phyloP scores from a whole-genome alignment of 176 grass and related monocot species.

The Tillandsia leiboldiana region DNA sequence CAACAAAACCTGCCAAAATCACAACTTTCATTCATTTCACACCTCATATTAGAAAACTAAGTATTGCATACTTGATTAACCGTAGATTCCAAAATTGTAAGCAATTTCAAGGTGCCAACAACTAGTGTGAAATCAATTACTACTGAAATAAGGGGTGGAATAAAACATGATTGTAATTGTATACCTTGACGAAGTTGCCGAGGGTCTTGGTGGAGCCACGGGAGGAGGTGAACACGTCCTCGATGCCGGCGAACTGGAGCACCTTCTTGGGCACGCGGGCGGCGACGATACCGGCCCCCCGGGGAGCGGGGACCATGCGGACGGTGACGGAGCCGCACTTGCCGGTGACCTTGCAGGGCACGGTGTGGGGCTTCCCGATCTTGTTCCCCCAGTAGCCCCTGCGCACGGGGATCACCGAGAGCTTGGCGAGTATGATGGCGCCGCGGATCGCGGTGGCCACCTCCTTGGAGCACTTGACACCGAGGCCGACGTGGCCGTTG shows the following conservation, averaged over 20 bases:
- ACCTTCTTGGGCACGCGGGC: slow-evolving; percentile 81
- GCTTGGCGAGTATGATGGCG: slow-evolving; percentile 82
- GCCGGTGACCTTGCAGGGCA: slow-evolving; percentile 84
- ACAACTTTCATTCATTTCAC: too few relatives aligned
- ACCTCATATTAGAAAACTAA: too few relatives aligned
- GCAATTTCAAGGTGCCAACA: too few relatives aligned
- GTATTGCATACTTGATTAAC: too few relatives aligned
- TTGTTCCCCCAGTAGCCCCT: slow-evolving; percentile 92
- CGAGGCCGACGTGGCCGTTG: slow-evolving; percentile 76
- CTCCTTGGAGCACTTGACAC: slow-evolving; percentile 90
- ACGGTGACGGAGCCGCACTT: slow-evolving; percentile 83
- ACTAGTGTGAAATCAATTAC: too few relatives aligned
- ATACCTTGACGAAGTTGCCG: slow-evolving; percentile 85
- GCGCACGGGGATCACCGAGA: slow-evolving; percentile 62
- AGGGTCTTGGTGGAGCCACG: slow-evolving; percentile 72
- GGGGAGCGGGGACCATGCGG: slow-evolving; percentile 71
- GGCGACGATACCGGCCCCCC: slow-evolving; percentile 57
- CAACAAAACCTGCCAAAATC: too few relatives aligned
- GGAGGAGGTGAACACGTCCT: slow-evolving; percentile 72
- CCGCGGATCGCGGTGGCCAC: slow-evolving; percentile 82
- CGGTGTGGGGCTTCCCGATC: slow-evolving; percentile 70
- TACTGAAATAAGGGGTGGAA: too few relatives aligned
- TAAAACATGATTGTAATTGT: not conserved
- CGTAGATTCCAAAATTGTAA: too few relatives aligned
- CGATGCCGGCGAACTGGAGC: slow-evolving; percentile 69